Conservation (phyloP, 176 grass and related monocot genomes). For the Melocanna baccifera region DNA sequence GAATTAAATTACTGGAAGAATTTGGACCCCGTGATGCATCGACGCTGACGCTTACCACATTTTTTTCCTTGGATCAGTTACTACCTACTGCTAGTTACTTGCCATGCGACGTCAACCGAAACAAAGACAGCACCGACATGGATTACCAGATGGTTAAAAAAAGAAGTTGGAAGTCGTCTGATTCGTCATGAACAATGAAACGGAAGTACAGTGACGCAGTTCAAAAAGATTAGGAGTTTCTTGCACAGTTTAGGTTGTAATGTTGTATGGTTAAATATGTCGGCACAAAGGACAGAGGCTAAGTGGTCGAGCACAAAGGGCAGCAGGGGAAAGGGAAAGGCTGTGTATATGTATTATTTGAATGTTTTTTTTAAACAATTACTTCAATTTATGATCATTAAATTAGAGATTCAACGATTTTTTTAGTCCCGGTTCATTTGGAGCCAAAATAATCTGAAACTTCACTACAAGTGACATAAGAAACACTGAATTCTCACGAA, state of each 20-base stretch:
- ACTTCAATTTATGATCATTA: no score
- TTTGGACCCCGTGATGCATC: not conserved
- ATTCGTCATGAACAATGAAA: not conserved
- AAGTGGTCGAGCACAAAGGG: not conserved
- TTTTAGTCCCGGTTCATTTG: not conserved
- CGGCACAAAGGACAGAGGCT: not conserved
- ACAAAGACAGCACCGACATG: not conserved
- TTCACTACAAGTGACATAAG: not conserved
- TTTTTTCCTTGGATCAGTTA: no score
- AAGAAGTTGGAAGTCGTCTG: not conserved
- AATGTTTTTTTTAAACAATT: no score
- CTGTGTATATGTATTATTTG: no score
- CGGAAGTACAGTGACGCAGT: not conserved
- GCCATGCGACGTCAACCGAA: not conserved
- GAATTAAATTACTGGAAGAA: not conserved
- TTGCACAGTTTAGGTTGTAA: not conserved
- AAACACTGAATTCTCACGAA: not conserved
- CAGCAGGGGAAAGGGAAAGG: not conserved
- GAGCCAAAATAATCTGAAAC: not conserved
- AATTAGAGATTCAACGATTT: no score
- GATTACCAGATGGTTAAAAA: not conserved
- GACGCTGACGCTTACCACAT: not conserved
- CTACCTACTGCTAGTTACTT: not conserved
- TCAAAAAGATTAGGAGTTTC: not conserved
- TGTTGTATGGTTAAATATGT: not conserved